Conservation (phyloP, 2,329 filamentous ascomycete genomes). For the Penicillium psychrosexuale region DNA sequence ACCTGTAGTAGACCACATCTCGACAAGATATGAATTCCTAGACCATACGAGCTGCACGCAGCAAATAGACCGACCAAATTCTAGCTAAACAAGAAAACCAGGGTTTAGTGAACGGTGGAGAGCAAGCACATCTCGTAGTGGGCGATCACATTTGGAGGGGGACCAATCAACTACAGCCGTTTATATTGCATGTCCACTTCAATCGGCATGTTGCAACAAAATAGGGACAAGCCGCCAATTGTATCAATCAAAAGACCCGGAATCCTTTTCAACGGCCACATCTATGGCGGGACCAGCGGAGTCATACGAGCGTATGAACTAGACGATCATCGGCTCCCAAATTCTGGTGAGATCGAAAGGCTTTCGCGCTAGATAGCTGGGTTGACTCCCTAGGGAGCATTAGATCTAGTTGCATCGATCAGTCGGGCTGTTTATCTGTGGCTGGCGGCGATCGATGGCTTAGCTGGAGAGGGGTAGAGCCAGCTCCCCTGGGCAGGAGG, state of each 20-base stretch:
- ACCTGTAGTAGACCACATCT: neutral
- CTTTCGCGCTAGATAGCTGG: neutral
- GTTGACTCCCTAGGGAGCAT: neutral
- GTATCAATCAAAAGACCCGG: neutral
- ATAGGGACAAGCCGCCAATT: neutral
- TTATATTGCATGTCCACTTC: neutral
- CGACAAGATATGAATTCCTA: neutral
- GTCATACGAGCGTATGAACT: neutral
- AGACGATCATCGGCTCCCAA: neutral
- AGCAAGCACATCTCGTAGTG: neutral
- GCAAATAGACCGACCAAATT: neutral
- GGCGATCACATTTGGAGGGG: neutral
- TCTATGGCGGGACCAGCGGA: neutral
- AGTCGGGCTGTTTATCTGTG: neutral
- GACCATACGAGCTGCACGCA: neutral
- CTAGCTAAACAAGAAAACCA: neutral
- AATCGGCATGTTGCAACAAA: neutral
- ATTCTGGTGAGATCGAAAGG: neutral
- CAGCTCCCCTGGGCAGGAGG: neutral
- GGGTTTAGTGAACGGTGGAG: neutral
- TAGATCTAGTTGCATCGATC: neutral
- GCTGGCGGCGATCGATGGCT: neutral
- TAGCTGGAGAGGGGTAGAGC: neutral
- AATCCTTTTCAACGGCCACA: neutral
- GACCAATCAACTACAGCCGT: neutral